These are phyloP conservation scores for Funneliformis caledonium DNA, from an alignment of 371 early-diverging fungal genomes.

Conservation along the genomic window DNA sequence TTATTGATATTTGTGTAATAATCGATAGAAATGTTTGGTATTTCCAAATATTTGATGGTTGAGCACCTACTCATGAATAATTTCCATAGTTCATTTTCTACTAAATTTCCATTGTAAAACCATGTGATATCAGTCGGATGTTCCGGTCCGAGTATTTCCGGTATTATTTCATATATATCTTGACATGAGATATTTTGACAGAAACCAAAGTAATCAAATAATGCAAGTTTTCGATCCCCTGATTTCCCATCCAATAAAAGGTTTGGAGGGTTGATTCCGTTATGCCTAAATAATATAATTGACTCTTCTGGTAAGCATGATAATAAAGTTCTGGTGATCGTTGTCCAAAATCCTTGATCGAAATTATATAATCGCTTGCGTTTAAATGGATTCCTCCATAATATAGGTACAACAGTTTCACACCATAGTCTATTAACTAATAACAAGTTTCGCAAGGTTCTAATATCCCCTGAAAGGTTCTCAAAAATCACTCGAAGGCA, in stretches of 20 bases:
- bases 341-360: neutral
- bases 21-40: neutral
- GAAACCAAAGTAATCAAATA: constrained; percentile 16
- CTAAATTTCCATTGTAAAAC: neutral
- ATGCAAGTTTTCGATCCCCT: neutral
- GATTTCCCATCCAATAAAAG: neutral
- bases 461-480: neutral
- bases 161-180: constrained; percentile 10
- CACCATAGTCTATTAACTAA: constrained; percentile 33
- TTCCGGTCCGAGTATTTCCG: neutral
- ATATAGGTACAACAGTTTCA: neutral
- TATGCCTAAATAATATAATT: neutral
- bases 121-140: neutral
- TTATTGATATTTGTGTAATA: neutral
- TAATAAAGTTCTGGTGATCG: neutral
- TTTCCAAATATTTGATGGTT: constrained; percentile 1
- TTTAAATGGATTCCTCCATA: constrained; percentile 28
- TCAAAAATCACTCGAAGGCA: neutral
- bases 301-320: constrained; percentile 4
- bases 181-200: constrained; percentile 17
- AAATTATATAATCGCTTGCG: neutral
- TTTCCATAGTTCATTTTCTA: constrained; percentile 20
- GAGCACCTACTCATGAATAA: constrained; percentile 4
- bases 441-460: constrained; percentile 7
- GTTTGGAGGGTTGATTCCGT: neutral